A percentile compares a stretch with the other conserved stretches of the same genome.
Evolutionary conservation across 2,329 filamentous ascomycete genomes (phyloP).

Genomic region (Fusarium humuli): DNA sequence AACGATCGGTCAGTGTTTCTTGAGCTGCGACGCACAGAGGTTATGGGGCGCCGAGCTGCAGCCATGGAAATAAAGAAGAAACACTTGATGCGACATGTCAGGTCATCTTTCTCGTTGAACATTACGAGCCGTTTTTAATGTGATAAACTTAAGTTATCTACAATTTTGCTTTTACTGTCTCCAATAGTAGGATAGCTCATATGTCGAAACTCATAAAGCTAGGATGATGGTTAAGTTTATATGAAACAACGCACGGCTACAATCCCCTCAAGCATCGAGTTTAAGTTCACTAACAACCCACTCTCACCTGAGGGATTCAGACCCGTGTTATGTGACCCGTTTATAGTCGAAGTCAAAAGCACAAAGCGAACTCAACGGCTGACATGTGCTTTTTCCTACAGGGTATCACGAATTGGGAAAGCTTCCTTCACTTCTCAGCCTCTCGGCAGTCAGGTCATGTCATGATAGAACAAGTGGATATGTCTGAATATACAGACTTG

Average conservation of each 20-base stretch:
- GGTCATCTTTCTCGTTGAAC: not conserved
- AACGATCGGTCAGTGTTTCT: too few species aligned
- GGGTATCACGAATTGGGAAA: not conserved
- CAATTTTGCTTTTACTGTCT: too few species aligned
- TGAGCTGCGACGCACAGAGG: not conserved
- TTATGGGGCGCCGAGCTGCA: not conserved
- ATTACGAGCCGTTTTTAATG: not conserved
- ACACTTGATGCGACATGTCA: not conserved
- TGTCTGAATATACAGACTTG: not conserved
- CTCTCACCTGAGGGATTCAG: not conserved
- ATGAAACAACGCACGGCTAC: not conserved
- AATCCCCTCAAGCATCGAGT: not conserved
- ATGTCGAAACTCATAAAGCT: not conserved
- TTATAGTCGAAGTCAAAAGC: not conserved
- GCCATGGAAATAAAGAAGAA: not conserved
- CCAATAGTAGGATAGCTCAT: not conserved
- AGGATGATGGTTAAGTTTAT: not conserved
- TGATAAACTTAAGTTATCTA: too few species aligned
- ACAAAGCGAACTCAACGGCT: not conserved
- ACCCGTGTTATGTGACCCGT: not conserved
- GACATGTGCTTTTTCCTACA: not conserved
- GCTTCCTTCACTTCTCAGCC: not conserved
- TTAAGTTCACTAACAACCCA: not conserved
- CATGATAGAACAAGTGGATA: not conserved
- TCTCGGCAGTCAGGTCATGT: not conserved